Evolutionary conservation across 2,329 filamentous ascomycete species (phyloP).

Genomic region (Parastagonospora avenae): DNA sequence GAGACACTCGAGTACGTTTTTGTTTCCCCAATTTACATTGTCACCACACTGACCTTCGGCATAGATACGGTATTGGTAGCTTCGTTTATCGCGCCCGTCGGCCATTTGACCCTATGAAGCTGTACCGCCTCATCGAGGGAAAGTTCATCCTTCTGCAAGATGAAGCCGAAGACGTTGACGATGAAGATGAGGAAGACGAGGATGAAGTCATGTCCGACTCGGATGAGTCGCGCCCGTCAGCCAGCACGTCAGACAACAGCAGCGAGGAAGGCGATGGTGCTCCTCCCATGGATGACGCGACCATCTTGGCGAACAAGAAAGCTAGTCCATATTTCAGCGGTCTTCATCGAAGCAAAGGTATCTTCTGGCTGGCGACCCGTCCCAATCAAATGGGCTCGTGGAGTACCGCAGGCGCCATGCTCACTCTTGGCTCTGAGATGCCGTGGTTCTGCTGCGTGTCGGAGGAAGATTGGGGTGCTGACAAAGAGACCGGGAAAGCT

Average conservation of each 20-base stretch:
- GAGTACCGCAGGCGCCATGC: constrained; percentile 69
- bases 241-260: constrained; percentile 21
- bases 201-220: constrained; percentile 24
- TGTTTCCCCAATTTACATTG: neutral
- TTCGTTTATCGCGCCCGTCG: constrained; percentile 68
- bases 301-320: constrained; percentile 63
- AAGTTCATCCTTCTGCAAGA: constrained; percentile 52
- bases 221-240: constrained; percentile 16
- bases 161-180: constrained; percentile 42
- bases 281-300: constrained; percentile 34
- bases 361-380: constrained; percentile 64
- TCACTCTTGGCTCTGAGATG: constrained; percentile 65
- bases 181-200: constrained; percentile 35
- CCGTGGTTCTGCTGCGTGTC: constrained; percentile 64
- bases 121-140: constrained; percentile 49
- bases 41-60: neutral
- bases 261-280: constrained; percentile 43
- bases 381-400: constrained; percentile 63
- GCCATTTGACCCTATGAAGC: constrained; percentile 49
- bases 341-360: constrained; percentile 68
- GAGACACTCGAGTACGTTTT: constrained; percentile 67
- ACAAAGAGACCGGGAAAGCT: constrained; percentile 53
- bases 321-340: constrained; percentile 58
- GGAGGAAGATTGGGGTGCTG: constrained; percentile 57
- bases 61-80: constrained; percentile 69